Conservation (phyloP, 108 stramenopile genomes). For the Pseudonitzschia delicatissima region DNA sequence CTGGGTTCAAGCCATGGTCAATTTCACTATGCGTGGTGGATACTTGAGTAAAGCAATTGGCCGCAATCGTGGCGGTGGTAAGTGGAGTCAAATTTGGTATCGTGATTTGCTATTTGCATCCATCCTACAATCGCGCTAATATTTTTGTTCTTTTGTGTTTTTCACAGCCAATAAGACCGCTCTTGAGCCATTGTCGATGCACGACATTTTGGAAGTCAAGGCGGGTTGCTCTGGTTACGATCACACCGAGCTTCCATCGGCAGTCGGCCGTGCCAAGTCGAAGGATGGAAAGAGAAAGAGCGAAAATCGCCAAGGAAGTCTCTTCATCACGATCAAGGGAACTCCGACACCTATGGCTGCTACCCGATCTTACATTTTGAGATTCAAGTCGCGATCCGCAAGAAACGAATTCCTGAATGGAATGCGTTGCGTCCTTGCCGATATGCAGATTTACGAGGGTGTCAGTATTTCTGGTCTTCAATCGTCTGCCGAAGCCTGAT, state of each 20-base stretch:
- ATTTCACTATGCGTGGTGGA: constrained; percentile 77
- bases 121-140: neutral
- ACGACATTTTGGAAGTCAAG: constrained; percentile 84
- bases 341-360: constrained; percentile 80
- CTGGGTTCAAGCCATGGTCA: constrained; percentile 74
- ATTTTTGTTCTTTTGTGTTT: constrained; percentile 4
- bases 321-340: constrained; percentile 84
- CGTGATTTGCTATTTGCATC: neutral
- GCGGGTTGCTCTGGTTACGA: constrained; percentile 86
- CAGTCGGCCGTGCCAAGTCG: constrained; percentile 46
- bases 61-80: constrained; percentile 51
- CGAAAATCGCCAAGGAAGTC: constrained; percentile 79
- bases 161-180: constrained; percentile 58
- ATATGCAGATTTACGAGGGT: constrained; percentile 86
- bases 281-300: constrained; percentile 54
- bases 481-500: constrained; percentile 32
- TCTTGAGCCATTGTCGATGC: constrained; percentile 78
- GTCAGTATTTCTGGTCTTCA: constrained; percentile 75
- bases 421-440: constrained; percentile 76
- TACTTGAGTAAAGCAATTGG: constrained; percentile 88
- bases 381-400: constrained; percentile 73
- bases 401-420: constrained; percentile 81
- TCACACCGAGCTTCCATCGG: constrained; percentile 74
- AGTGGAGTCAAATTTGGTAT: neutral
- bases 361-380: constrained; percentile 74